Base-by-base conservation (phyloP, 768 basidiomycete species). In the Serendipita sp. region DNA sequence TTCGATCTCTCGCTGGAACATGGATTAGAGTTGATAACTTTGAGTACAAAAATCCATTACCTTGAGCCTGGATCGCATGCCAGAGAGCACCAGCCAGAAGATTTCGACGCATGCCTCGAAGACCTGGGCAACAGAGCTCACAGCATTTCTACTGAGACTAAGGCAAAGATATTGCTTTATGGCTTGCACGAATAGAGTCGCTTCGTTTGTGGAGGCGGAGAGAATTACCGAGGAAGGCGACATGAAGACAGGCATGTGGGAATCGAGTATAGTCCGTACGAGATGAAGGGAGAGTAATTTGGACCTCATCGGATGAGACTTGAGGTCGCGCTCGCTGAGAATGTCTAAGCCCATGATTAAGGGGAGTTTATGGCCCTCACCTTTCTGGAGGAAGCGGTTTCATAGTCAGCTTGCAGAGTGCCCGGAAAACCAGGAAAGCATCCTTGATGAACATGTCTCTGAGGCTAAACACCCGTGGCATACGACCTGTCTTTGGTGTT, bases 41-140 rank as follows among this genome's bases (percentile, higher is more conserved):
- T 64, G 28, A 61, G 60, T 53, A 61, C 22, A 4, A n/a, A 53
- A 4, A 31, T 28, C 3, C 68, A 74, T 42, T 67, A 90, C 93
- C 85, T 99, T 99, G 67, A 99, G 81, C 75, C 90, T 95, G 17
- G 90, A 90, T 30, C 96, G 82, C 83, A 99, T 85, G 11, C 91
- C 89, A 45, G 87, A 83, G n/a, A 98, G 72, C 56, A 96, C 88
- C 68, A 90, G 82, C 92, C 95, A 97, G 74, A 98, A 98, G 64
- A 98, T 96, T 75, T 98, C 96, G 56, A 97, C 94, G 69, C 91
- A 92, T 60, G 93, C 84, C 71, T 99, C 96, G 72, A 99, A 99
- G 14, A 99, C 94, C 72, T 95, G 94, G 1, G 88, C 86, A 4
- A 98, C 92, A 2, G 93, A 84, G 71, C 90, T 92, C 65, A 97